Conservation (phyloP, 331 rosid genomes). For the Arachis monticola region DNA sequence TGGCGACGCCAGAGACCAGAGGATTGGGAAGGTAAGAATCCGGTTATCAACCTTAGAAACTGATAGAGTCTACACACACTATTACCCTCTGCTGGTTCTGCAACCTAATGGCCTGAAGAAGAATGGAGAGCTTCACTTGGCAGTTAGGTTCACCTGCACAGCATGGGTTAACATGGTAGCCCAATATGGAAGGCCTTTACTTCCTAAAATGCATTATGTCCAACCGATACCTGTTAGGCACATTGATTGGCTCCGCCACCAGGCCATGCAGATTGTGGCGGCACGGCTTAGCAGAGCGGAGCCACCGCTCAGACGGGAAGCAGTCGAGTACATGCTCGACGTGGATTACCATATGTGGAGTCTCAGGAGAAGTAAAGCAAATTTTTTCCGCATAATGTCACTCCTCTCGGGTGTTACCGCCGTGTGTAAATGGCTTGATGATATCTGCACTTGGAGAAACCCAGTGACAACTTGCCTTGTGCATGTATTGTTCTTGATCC, state of each 20-base stretch:
- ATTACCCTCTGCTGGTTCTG: conserved; percentile 82
- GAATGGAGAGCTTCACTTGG: conserved; percentile 93
- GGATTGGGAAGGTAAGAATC: conserved; percentile 92
- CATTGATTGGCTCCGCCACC: conserved; percentile 80
- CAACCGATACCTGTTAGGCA: conserved; percentile 76
- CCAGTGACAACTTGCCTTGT: conserved; percentile 83
- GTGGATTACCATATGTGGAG: conserved; percentile 89
- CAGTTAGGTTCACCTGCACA: conserved; percentile 83
- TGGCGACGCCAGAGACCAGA: conserved; percentile 61
- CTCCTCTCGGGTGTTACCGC: conserved; percentile 59
- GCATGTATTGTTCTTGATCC: conserved; percentile 75
- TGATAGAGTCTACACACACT: conserved; percentile 78
- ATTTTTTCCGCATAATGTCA: conserved; percentile 78
- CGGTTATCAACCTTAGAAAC: conserved; percentile 87
- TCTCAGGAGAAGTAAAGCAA: conserved; percentile 91
- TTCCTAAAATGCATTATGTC: conserved; percentile 92
- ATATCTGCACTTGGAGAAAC: conserved; percentile 88
- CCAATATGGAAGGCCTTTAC: conserved; percentile 81
- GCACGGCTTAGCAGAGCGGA: conserved; percentile 70
- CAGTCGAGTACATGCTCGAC: conserved; percentile 92
- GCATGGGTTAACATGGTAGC: conserved; percentile 88
- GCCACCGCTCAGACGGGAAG: conserved; percentile 89
- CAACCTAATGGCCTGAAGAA: conserved; percentile 71
- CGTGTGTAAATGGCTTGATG: conserved; percentile 69
- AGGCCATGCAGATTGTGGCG: conserved; percentile 93